Percentiles rank a stretch among this genome's conserved stretches.
Conservation (phyloP, 2,329 filamentous ascomycete genomes). For the Cladosporium sp. region DNA sequence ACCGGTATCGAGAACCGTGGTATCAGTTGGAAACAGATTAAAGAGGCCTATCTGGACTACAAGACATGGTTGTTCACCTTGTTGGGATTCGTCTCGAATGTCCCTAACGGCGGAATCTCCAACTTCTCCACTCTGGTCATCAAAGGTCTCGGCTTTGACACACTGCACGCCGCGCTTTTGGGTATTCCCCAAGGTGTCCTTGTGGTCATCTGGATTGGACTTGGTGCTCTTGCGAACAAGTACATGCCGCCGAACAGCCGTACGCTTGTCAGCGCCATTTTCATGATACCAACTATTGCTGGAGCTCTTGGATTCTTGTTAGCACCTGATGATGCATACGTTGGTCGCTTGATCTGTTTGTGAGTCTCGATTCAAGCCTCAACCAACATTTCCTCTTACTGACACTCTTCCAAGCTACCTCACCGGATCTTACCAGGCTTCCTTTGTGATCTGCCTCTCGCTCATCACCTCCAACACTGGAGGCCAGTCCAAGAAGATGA, state of each 20-base stretch:
- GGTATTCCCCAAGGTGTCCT: slow-evolving; percentile 65
- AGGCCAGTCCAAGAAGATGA: slow-evolving; percentile 35
- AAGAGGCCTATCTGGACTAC: slow-evolving; percentile 56
- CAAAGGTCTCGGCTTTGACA: slow-evolving; percentile 58
- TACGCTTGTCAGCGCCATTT: slow-evolving; percentile 26
- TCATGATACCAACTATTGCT: slow-evolving; percentile 22
- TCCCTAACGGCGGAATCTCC: slow-evolving; percentile 61
- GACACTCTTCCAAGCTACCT: not conserved
- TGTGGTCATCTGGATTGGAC: slow-evolving; percentile 53
- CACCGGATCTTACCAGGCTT: slow-evolving; percentile 55
- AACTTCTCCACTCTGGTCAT: slow-evolving; percentile 63
- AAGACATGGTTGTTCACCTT: slow-evolving; percentile 63
- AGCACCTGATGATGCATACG: not conserved
- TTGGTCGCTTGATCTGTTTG: slow-evolving; percentile 7
- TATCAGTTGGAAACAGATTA: slow-evolving; percentile 57
- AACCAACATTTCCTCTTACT: not conserved
- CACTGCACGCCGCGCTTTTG: slow-evolving; percentile 60
- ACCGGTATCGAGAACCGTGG: slow-evolving; percentile 45
- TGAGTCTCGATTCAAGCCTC: not conserved
- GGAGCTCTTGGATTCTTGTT: not conserved
- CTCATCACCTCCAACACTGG: slow-evolving; percentile 52
- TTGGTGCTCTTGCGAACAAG: slow-evolving; percentile 51
- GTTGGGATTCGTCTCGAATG: slow-evolving; percentile 51
- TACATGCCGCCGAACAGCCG: slow-evolving; percentile 30
- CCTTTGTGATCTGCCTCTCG: slow-evolving; percentile 52